phyloP scores from a whole-genome alignment of 2,329 filamentous ascomycete species.

The Fusarium sp. region DNA sequence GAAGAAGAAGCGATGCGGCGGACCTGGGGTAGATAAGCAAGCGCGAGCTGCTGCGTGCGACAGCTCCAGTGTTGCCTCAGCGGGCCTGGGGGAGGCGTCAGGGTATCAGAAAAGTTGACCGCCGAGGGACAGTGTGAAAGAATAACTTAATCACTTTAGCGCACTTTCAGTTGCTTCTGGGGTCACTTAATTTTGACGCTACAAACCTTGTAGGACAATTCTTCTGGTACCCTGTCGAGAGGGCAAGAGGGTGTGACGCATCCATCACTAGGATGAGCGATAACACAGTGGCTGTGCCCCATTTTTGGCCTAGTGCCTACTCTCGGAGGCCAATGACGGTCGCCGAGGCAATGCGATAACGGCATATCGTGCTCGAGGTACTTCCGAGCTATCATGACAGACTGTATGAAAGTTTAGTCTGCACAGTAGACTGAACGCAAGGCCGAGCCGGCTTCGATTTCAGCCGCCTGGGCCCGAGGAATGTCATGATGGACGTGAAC shows the following conservation, averaged over 20 bases:
- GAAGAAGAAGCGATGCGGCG: slow-evolving; percentile 46
- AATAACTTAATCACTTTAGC: background rate
- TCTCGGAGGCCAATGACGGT: slow-evolving; percentile 44
- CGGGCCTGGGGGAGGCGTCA: slow-evolving; percentile 38
- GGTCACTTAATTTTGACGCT: background rate
- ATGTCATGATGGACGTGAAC: slow-evolving; percentile 18
- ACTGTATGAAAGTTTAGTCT: slow-evolving; percentile 23
- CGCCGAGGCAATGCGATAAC: slow-evolving; percentile 53
- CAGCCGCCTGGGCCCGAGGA: slow-evolving; percentile 23
- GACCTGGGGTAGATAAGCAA: slow-evolving; percentile 50
- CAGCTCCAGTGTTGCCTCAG: slow-evolving; percentile 51
- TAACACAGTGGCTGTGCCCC: slow-evolving; percentile 49
- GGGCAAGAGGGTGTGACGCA: slow-evolving; percentile 50
- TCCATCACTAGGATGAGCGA: slow-evolving; percentile 48
- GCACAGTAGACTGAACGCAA: background rate
- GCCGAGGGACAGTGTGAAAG: background rate
- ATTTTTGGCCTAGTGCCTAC: slow-evolving; percentile 33
- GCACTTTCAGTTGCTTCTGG: background rate
- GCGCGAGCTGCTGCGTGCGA: slow-evolving; percentile 44
- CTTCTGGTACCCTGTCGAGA: background rate
- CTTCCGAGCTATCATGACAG: slow-evolving; percentile 43
- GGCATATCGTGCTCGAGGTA: slow-evolving; percentile 40
- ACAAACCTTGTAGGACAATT: background rate
- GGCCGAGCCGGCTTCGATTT: slow-evolving; percentile 31
- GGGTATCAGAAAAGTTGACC: background rate